A percentile compares a stretch with the other conserved stretches of the same genome.
These are phyloP conservation scores for Fennellomyces sp. DNA, from an alignment of 371 early-diverging fungal species.

Conservation along the genomic window DNA sequence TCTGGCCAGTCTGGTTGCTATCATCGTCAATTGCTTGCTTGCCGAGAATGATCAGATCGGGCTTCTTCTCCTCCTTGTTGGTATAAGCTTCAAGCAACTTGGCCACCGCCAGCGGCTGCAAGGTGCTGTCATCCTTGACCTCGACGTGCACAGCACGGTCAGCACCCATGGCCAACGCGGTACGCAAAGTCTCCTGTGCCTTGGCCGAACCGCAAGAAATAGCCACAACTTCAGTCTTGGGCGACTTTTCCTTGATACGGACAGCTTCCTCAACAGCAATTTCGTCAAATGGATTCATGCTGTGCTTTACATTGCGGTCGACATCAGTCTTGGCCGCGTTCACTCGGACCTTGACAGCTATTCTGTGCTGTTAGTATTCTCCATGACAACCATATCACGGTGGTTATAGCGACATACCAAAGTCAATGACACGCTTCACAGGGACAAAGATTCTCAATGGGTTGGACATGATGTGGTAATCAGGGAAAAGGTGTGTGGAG, in stretches of 20 bases:
- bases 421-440: constrained; percentile 97
- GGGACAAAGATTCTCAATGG: constrained; percentile 85
- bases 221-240: constrained; percentile 82
- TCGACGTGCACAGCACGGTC: constrained; percentile 97
- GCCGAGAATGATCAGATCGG: constrained; percentile 93
- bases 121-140: constrained; percentile 69
- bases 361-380: not conserved
- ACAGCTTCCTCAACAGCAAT: constrained; percentile 98
- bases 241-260: constrained; percentile 83
- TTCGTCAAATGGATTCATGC: constrained; percentile 99
- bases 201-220: constrained; percentile 92
- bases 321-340: constrained; percentile 87
- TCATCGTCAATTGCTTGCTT: constrained; percentile 99
- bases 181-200: constrained; percentile 91
- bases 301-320: constrained; percentile 96
- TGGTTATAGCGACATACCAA: constrained; percentile 49
- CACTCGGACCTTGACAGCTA: constrained; percentile 95
- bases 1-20: constrained; percentile 96
- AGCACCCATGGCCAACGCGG: constrained; percentile 98
- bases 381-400: not conserved
- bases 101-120: constrained; percentile 90
- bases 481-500: constrained; percentile 28
- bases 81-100: constrained; percentile 88
- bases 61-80: constrained; percentile 84
- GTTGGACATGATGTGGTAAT: constrained; percentile 62